A percentile compares a stretch with the other conserved stretches of the same genome.
phyloP scores from a whole-genome alignment of 306 rosid genomes.

The Geum urbanum region DNA sequence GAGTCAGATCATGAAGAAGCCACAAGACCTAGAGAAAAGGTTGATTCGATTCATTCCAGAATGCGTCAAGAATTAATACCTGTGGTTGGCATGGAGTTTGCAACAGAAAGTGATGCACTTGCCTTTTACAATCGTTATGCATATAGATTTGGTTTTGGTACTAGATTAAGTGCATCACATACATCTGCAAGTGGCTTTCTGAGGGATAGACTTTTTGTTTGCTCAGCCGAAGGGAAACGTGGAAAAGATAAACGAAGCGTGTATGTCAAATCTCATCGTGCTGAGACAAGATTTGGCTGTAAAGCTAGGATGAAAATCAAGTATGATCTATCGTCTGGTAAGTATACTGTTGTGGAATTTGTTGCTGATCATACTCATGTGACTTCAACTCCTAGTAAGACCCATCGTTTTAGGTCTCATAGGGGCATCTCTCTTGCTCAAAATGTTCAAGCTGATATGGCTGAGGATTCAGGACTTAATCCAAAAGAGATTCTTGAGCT shows the following conservation, averaged over 20 bases:
- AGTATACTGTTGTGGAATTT: neutral
- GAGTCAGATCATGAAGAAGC: neutral
- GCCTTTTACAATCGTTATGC: conserved; percentile 1
- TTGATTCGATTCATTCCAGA: neutral
- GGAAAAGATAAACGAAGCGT: neutral
- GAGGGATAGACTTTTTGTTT: neutral
- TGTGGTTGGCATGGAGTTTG: neutral
- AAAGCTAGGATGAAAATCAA: neutral
- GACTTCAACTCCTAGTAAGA: conserved; percentile 1
- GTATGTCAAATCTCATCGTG: neutral
- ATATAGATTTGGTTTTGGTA: neutral
- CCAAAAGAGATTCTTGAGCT: conserved; percentile 2
- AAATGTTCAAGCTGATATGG: neutral
- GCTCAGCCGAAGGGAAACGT: conserved; percentile 13
- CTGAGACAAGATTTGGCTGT: conserved; percentile 7
- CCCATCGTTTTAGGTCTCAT: neutral
- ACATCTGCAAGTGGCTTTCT: neutral
- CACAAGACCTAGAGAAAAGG: neutral
- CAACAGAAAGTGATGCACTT: neutral
- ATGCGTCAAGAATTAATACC: neutral
- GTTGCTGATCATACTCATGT: neutral
- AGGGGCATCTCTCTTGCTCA: neutral
- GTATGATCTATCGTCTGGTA: neutral
- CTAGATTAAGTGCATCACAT: neutral
- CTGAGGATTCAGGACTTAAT: neutral